phyloP scores from a whole-genome alignment of 176 grass and related monocot species.

The Musa schizocarpa region DNA sequence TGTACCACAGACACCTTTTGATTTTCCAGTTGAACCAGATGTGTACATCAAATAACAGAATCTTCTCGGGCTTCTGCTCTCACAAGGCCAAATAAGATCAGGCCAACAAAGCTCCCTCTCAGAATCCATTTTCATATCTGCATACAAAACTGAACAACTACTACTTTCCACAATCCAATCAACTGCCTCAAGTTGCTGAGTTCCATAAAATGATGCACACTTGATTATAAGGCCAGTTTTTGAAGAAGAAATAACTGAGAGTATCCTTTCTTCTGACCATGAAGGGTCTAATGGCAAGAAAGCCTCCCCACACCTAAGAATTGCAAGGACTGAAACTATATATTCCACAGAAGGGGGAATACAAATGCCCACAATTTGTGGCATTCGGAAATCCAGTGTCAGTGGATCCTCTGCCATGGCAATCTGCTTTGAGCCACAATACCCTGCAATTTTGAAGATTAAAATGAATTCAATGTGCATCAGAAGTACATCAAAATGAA shows the following conservation, averaged over 20 bases:
- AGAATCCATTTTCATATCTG: conserved; percentile 18
- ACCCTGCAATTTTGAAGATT: background rate
- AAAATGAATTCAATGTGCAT: background rate
- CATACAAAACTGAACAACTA: conserved; percentile 27
- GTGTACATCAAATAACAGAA: conserved; percentile 93
- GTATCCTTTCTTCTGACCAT: conserved; percentile 61
- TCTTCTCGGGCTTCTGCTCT: conserved; percentile 4
- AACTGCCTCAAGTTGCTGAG: background rate
- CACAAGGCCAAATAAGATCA: conserved; percentile 48
- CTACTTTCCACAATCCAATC: conserved; percentile 10
- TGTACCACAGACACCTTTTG: conserved; percentile 75
- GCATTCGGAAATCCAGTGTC: conserved; percentile 18
- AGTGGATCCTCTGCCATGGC: background rate
- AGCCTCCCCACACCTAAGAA: conserved; percentile 58
- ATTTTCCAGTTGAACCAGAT: conserved; percentile 82
- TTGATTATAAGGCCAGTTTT: conserved; percentile 31
- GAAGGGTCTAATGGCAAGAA: conserved; percentile 78
- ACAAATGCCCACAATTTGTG: conserved; percentile 48
- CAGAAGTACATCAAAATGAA: background rate
- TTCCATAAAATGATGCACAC: background rate
- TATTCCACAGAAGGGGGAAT: conserved; percentile 59
- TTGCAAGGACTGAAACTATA: conserved; percentile 44
- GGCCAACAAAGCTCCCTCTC: conserved; percentile 7
- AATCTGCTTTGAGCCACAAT: background rate
- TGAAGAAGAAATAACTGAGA: conserved; percentile 39